Evolutionary conservation across 495 filamentous ascomycete genomes (phyloP).

Genomic region (Endocarpon pusillum): DNA sequence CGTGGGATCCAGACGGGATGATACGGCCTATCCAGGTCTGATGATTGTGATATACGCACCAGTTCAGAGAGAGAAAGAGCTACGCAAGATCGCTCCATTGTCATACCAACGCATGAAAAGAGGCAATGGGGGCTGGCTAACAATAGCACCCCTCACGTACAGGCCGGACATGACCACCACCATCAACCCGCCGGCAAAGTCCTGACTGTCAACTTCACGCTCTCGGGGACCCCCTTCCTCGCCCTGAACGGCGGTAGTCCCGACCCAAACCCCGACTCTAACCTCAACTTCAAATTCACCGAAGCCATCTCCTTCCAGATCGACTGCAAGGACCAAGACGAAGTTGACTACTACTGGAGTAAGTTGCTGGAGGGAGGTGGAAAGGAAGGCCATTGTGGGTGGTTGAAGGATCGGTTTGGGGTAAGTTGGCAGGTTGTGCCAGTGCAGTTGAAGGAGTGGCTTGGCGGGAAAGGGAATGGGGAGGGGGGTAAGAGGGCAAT

Average conservation of each 20-base stretch:
- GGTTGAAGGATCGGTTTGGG: constrained; percentile 22
- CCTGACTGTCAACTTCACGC: constrained; percentile 15
- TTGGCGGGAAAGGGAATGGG: no score
- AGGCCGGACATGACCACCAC: constrained; percentile 12
- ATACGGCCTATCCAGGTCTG: no score
- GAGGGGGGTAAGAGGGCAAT: no score
- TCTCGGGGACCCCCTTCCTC: constrained; percentile 18
- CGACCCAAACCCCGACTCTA: no score
- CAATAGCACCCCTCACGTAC: no score
- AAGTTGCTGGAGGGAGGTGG: constrained; percentile 18
- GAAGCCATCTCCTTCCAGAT: constrained; percentile 18
- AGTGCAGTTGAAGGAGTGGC: no score
- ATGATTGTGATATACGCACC: no score
- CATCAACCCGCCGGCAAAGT: constrained; percentile 11
- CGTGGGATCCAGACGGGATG: no score
- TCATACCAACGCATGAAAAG: no score
- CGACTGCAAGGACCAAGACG: constrained; percentile 19
- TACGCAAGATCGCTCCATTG: no score
- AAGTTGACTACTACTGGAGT: constrained; percentile 25
- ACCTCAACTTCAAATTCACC: constrained; percentile 15
- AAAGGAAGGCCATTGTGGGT: constrained; percentile 16
- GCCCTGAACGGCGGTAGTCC: constrained; percentile 24
- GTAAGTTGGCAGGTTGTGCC: constrained; percentile 25
- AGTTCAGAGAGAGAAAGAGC: no score
- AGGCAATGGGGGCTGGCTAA: no score